phyloP scores from a whole-genome alignment of 768 basidiomycete genomes.

The Tylopilus subfusipes region DNA sequence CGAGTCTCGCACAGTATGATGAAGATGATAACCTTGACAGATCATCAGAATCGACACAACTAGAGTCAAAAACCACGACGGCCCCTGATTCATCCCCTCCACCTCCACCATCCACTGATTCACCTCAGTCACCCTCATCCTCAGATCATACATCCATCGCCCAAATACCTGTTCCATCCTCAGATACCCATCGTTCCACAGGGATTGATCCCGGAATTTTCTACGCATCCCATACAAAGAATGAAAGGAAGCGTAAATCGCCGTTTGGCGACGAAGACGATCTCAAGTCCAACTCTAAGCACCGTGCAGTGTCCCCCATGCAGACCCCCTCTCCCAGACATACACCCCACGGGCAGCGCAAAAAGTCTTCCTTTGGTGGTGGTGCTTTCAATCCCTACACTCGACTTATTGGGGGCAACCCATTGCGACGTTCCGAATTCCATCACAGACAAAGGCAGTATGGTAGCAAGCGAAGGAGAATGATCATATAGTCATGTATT shows the following conservation, averaged over 20 bases:
- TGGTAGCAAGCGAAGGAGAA: conserved; percentile 32
- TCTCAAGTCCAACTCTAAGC: conserved; percentile 17
- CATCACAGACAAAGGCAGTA: conserved; percentile 27
- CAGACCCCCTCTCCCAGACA: conserved; percentile 26
- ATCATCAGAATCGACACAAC: conserved; percentile 15
- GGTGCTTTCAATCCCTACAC: conserved; percentile 34
- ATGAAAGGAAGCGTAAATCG: conserved; percentile 41
- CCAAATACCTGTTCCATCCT: conserved; percentile 18
- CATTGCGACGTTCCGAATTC: conserved; percentile 28
- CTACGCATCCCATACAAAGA: conserved; percentile 33
- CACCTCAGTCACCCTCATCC: conserved; percentile 30
- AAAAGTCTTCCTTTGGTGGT: conserved; percentile 31
- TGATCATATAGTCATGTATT: conserved; percentile 34
- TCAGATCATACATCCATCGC: conserved; percentile 26
- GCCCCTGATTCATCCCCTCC: conserved; percentile 28
- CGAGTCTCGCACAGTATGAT: conserved; percentile 39
- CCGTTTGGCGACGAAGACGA: conserved; percentile 32
- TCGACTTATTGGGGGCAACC: conserved; percentile 35
- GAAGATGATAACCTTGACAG: conserved; percentile 39
- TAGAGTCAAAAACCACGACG: conserved; percentile 18
- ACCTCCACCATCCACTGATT: conserved; percentile 33
- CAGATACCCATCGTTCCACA: conserved; percentile 19
- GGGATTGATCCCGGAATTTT: conserved; percentile 36
- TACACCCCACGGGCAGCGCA: conserved; percentile 18
- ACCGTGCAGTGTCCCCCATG: conserved; percentile 17